phyloP scores from a whole-genome alignment of 2,329 filamentous ascomycete species.

The Penicillium sp. region DNA sequence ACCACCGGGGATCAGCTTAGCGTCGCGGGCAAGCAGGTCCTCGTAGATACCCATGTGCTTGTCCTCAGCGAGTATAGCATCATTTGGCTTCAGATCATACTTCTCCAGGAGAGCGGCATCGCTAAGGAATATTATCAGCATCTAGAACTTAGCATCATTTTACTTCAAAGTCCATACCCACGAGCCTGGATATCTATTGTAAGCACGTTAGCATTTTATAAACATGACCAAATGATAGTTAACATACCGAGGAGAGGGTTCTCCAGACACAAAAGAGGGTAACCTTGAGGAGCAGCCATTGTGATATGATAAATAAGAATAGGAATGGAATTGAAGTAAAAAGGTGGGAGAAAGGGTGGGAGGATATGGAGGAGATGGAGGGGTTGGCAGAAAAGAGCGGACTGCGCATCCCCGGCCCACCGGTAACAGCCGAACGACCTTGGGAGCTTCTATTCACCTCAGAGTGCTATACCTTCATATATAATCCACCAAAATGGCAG shows the following conservation, averaged over 20 bases:
- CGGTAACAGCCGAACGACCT: constrained; percentile 5
- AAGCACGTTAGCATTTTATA: constrained; percentile 23
- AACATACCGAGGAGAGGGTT: constrained; percentile 85
- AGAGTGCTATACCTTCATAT: neutral
- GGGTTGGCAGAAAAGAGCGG: constrained; percentile 26
- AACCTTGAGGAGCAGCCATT: constrained; percentile 77
- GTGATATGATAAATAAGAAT: constrained; percentile 23
- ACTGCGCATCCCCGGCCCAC: constrained; percentile 10
- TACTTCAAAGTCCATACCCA: constrained; percentile 49
- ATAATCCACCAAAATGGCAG: constrained; percentile 47
- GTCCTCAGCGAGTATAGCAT: constrained; percentile 92
- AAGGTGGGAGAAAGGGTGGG: constrained; percentile 12
- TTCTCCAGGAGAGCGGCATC: constrained; percentile 83
- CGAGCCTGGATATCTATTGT: constrained; percentile 79
- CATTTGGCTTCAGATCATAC: constrained; percentile 92
- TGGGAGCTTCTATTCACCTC: neutral
- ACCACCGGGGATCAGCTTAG: constrained; percentile 91
- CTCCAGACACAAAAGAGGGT: constrained; percentile 87
- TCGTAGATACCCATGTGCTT: constrained; percentile 89
- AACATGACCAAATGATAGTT: neutral
- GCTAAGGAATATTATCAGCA: constrained; percentile 46
- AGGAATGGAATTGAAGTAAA: constrained; percentile 8
- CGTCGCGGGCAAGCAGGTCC: constrained; percentile 86
- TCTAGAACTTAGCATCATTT: constrained; percentile 4
- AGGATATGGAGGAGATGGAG: constrained; percentile 20